Conservation (phyloP, 371 early-diverging fungal genomes). For the Umbelopsis sp. region DNA sequence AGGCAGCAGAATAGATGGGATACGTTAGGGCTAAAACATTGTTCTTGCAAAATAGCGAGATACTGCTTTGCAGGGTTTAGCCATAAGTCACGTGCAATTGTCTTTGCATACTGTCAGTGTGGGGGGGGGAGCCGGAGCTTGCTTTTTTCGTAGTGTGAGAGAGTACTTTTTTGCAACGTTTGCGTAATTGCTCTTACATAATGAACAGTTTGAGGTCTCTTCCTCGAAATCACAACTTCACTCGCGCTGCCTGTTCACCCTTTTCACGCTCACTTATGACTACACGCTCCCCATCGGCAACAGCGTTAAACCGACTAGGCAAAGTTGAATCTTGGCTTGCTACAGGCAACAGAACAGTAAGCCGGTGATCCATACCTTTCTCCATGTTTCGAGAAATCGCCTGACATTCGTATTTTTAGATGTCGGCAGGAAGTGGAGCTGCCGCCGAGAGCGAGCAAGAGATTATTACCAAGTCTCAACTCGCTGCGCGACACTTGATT, state of each 20-base stretch:
- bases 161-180: background rate
- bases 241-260: background rate
- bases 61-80: no score
- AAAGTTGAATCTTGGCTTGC: constrained; percentile 8
- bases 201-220: constrained; percentile 8
- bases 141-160: background rate
- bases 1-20: no score
- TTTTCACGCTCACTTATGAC: background rate
- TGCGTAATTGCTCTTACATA: constrained; percentile 9
- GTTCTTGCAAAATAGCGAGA: no score
- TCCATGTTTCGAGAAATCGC: background rate
- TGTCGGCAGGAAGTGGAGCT: background rate
- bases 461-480: constrained; percentile 11
- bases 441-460: background rate
- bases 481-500: constrained; percentile 66
- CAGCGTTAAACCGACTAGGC: background rate
- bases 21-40: no score
- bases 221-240: background rate
- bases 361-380: background rate
- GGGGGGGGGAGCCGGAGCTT: no score
- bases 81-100: no score
- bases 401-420: background rate
- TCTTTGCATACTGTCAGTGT: no score
- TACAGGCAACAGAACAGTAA: constrained; percentile 1
- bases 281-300: background rate